A percentile compares a stretch with the other conserved stretches of the same genome.
Evolutionary conservation across 2,329 filamentous ascomycete species (phyloP).

Genomic region (Albophoma yamanashiensis): DNA sequence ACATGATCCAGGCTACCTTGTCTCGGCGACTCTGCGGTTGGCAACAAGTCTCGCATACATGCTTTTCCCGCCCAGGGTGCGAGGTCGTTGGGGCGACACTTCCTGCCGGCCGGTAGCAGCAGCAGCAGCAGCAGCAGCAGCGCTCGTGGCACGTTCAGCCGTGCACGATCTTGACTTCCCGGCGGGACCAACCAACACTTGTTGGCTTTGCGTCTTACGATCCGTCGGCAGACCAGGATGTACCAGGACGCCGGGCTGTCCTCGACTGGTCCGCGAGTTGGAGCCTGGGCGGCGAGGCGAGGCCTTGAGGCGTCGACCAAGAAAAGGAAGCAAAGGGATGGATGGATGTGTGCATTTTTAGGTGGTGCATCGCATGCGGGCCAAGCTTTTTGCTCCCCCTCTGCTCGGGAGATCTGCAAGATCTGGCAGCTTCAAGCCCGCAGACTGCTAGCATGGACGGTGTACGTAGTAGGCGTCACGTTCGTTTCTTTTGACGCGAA

Average conservation of each 20-base stretch:
- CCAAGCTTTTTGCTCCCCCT: not conserved
- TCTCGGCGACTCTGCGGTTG: conserved; percentile 8
- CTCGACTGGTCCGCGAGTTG: not conserved
- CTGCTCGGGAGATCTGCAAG: conserved; percentile 1
- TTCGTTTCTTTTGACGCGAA: not conserved
- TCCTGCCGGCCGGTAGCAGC: not conserved
- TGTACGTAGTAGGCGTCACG: not conserved
- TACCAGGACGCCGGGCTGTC: not conserved
- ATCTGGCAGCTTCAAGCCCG: not conserved
- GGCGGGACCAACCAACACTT: not conserved
- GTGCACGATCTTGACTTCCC: not conserved
- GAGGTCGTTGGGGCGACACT: not conserved
- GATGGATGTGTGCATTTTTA: not conserved
- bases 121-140: not conserved
- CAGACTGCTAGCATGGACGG: not conserved
- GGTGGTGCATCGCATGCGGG: not conserved
- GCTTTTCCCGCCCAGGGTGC: not conserved
- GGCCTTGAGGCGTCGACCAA: not conserved
- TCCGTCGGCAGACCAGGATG: not conserved
- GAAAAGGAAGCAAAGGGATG: not conserved
- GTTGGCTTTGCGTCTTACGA: not conserved
- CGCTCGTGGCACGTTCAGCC: not conserved
- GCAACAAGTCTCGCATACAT: not conserved
- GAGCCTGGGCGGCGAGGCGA: not conserved
- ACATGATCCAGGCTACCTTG: conserved; percentile 1